Evolutionary conservation across 2,329 filamentous ascomycete species (phyloP), one percentile per base, ranked within the genome.

Genomic region (Ascochyta lentis): DNA sequence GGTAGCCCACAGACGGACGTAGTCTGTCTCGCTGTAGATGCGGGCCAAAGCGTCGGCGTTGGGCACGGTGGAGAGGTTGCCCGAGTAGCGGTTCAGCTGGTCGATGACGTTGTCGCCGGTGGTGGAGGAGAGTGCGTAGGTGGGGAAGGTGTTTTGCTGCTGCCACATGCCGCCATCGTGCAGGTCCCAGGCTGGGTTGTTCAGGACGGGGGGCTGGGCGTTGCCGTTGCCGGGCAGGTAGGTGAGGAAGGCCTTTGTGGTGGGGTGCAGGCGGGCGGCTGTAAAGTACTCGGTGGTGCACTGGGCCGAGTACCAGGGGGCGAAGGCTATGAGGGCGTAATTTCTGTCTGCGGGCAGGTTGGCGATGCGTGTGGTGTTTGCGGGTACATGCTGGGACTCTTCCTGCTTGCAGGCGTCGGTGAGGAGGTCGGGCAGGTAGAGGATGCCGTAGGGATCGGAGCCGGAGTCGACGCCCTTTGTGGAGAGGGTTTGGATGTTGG

Each of bases 351-450:
- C 79, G 0, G 83, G 81, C 15, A 97, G 84, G 67, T 95, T 83
- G n/a, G 76, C 73, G 64, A 85, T 83, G 15, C 89, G 86, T 12
- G 91, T 96, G 50, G 87, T 91, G 73, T 95, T 93, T 34, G 74
- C 66, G 1, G 92, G 91, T 8, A 97, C 82, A 64, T 89, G 86
- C n/a, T 83, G 75, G 37, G 81, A 81, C 38, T 89, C 86, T 42
- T 84, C 76, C 15, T 85, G 79, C 69, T 81, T 81, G 77, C 93
- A 97, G 0, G 81, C 76, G 59, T 89, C 83, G 52, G 81, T 72
- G 10, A 69, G 72, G 37, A 96, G 81, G 56, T 88, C 85, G 4
- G 94, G 95, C 2, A 96, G 89, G 73, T 95, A 98, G 54, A 98
- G 83, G 15, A 97, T 84, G 58, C 94, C 94, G 61, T 86, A 84